phyloP scores from a whole-genome alignment of 352 stramenopile species.

The Phytophthora cactorum region DNA sequence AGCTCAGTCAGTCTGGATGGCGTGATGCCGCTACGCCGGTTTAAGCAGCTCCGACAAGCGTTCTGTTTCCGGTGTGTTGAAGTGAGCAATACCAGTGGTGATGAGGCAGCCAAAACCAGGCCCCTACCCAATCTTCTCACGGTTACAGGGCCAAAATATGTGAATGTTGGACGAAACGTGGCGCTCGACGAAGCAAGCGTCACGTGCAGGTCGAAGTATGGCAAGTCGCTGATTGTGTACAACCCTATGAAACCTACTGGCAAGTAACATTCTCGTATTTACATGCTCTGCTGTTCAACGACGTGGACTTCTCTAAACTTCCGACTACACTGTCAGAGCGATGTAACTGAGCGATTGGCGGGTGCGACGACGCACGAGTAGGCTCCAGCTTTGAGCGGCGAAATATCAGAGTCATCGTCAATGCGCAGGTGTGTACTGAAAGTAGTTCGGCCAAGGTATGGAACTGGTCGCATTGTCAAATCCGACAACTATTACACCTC shows the following conservation, averaged over 20 bases:
- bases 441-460: too few relatives aligned
- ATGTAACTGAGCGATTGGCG: neutral
- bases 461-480: too few relatives aligned
- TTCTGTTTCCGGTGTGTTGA: neutral
- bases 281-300: neutral
- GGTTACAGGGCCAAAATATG: neutral
- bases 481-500: too few relatives aligned
- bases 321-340: neutral
- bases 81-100: neutral
- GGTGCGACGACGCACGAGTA: neutral
- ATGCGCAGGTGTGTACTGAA: too few relatives aligned
- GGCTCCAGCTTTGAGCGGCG: neutral
- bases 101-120: neutral
- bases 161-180: neutral
- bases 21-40: neutral
- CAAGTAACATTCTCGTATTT: neutral
- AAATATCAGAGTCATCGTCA: too few relatives aligned
- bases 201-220: neutral
- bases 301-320: neutral
- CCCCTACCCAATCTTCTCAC: neutral
- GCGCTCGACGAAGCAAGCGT: neutral
- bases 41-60: neutral
- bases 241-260: neutral
- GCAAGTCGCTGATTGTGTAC: neutral
- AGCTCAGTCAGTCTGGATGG: neutral